A percentile compares a stretch with the other conserved stretches of the same genome.
Conservation (phyloP, 106 monocot genomes). For the Phalaenopsis aphrodite region DNA sequence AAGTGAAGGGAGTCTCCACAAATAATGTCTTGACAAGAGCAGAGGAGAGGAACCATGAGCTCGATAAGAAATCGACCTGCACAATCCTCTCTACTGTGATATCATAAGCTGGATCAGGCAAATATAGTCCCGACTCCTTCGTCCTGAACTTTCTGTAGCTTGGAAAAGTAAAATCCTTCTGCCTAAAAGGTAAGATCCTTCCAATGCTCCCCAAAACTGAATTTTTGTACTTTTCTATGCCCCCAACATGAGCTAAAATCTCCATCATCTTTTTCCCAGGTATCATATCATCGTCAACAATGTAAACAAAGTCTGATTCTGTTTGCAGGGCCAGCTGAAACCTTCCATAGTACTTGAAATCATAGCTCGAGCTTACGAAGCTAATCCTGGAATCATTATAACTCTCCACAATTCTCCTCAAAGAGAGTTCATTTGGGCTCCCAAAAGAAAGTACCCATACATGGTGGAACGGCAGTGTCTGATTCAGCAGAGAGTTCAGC, state of each 20-base stretch:
- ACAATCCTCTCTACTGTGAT: constrained; percentile 74
- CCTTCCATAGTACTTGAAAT: constrained; percentile 96
- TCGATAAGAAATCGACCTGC: constrained; percentile 94
- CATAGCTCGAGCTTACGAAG: constrained; percentile 89
- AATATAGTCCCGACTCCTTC: constrained; percentile 85
- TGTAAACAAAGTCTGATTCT: constrained; percentile 89
- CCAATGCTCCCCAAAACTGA: constrained; percentile 95
- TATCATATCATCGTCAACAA: constrained; percentile 96
- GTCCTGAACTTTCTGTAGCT: constrained; percentile 94
- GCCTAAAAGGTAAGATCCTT: constrained; percentile 86
- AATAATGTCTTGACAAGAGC: constrained; percentile 94
- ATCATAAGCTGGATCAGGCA: constrained; percentile 94
- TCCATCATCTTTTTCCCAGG: constrained; percentile 89
- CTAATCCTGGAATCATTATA: constrained; percentile 89
- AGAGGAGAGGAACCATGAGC: constrained; percentile 94
- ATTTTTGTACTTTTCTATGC: constrained; percentile 85
- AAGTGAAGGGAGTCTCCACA: constrained; percentile 81
- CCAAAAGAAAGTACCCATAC: constrained; percentile 97
- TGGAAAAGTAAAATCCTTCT: constrained; percentile 94
- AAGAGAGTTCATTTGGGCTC: constrained; percentile 71
- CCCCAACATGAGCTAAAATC: constrained; percentile 79
- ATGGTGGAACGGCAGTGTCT: constrained; percentile 90
- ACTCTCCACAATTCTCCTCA: constrained; percentile 68
- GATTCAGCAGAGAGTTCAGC: constrained; percentile 69
- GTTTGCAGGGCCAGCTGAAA: constrained; percentile 98